Evolutionary conservation across 2,329 filamentous ascomycete species (phyloP).

Genomic region (Aureobasidium leucospermi): DNA sequence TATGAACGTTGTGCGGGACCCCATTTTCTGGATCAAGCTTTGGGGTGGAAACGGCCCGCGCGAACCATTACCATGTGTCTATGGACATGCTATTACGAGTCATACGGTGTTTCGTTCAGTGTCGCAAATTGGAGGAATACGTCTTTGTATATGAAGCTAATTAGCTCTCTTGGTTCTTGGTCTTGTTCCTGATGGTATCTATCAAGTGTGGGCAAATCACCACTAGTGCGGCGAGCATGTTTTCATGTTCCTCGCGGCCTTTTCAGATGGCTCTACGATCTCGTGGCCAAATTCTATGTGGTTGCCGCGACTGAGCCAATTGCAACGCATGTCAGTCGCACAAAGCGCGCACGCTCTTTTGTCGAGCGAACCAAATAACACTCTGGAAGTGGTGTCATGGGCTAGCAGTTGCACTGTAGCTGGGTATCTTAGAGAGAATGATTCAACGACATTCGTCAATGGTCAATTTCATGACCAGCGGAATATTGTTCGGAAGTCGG

Average conservation of each 20-base stretch:
- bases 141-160: too few relatives aligned
- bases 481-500: not conserved
- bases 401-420: not conserved
- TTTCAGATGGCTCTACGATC: too few relatives aligned
- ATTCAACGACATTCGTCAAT: not conserved
- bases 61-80: not conserved
- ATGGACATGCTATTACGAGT: constrained; percentile 1
- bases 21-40: constrained; percentile 8
- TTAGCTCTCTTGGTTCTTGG: not conserved
- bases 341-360: not conserved
- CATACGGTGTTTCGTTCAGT: not conserved
- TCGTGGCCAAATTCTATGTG: too few relatives aligned
- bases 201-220: too few relatives aligned
- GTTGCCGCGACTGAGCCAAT: too few relatives aligned
- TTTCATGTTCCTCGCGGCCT: not conserved
- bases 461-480: too few relatives aligned
- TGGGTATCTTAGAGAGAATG: not conserved
- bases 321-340: too few relatives aligned
- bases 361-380: not conserved
- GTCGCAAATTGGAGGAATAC: not conserved
- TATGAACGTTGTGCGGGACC: constrained; percentile 9
- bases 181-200: too few relatives aligned
- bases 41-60: constrained; percentile 14
- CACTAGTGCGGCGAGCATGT: too few relatives aligned
- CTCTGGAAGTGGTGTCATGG: not conserved